Evolutionary conservation across 257 asterid species (phyloP).

Genomic region (Jaltomata sinuosa): DNA sequence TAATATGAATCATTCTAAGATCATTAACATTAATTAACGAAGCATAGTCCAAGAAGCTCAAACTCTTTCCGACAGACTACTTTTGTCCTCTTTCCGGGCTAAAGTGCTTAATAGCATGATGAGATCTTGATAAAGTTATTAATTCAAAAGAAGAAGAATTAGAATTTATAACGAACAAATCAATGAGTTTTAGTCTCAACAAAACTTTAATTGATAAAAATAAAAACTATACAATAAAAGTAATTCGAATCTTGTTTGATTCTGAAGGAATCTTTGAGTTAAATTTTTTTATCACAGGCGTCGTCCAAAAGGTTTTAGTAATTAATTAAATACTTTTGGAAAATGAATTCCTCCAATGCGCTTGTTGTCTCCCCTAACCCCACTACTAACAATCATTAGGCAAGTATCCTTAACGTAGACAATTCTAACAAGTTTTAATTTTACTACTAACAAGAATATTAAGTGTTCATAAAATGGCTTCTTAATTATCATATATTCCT

Average conservation of each 20-base stretch:
- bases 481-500: background rate
- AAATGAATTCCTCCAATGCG: background rate
- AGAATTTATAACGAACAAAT: background rate
- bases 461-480: background rate
- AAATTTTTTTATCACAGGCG: background rate
- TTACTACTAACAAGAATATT: background rate
- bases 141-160: background rate
- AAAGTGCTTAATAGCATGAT: background rate
- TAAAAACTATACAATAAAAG: background rate
- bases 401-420: constrained; percentile 2
- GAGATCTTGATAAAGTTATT: background rate
- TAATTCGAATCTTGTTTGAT: background rate
- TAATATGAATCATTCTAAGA: background rate
- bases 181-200: background rate
- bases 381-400: background rate
- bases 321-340: background rate
- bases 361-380: constrained; percentile 1
- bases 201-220: background rate
- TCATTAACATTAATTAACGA: background rate
- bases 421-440: background rate
- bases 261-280: background rate
- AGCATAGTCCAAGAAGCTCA: background rate
- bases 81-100: background rate
- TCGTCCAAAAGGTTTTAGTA: background rate
- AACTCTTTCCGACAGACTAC: background rate